These are phyloP conservation scores for Neotropicomus parvogracilis DNA, from an alignment of 1,284 basidiomycete species.

Conservation along the genomic window DNA sequence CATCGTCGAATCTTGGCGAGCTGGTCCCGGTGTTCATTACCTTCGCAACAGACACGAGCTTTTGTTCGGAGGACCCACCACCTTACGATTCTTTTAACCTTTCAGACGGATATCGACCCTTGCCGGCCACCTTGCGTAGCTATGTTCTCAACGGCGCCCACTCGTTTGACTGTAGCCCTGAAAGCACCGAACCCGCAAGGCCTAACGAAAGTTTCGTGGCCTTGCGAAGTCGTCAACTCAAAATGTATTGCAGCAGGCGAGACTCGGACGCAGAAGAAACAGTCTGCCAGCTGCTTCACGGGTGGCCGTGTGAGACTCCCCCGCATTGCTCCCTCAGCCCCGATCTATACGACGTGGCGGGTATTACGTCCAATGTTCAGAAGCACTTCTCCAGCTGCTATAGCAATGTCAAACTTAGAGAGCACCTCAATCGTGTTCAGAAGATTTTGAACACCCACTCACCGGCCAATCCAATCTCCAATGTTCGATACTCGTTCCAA, in stretches of 20 bases:
- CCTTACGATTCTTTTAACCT: slow-evolving; percentile 13
- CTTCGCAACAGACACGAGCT: slow-evolving; percentile 24
- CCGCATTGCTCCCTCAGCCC: slow-evolving; percentile 6
- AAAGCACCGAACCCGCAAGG: slow-evolving; percentile 1
- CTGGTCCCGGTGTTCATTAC: slow-evolving; percentile 32
- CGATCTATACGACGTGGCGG: slow-evolving; percentile 6
- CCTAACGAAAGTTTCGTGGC: slow-evolving; percentile 2
- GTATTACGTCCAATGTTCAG: slow-evolving; percentile 2
- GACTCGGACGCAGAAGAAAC: slow-evolving; percentile 3
- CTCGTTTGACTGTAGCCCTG: slow-evolving; percentile 18
- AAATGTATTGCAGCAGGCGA: slow-evolving; percentile 11
- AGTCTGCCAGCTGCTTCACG: neutral
- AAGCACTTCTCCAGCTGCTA: slow-evolving; percentile 13
- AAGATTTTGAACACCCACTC: slow-evolving; percentile 2
- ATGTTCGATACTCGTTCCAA: slow-evolving; percentile 15
- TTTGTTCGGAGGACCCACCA: slow-evolving; percentile 18
- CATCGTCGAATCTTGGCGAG: slow-evolving; percentile 1
- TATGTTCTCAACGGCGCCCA: slow-evolving; percentile 7
- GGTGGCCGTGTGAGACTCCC: slow-evolving; percentile 22
- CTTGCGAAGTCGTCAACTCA: slow-evolving; percentile 7
- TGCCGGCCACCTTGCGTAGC: neutral
- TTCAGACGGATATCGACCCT: slow-evolving; percentile 14
- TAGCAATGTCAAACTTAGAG: slow-evolving; percentile 16
- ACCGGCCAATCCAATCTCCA: neutral
- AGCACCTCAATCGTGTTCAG: slow-evolving; percentile 11